A percentile compares a stretch with the other conserved stretches of the same genome.
These are phyloP conservation scores for Terfezia claveryi DNA, from an alignment of 495 filamentous ascomycete species.

Conservation along the genomic window DNA sequence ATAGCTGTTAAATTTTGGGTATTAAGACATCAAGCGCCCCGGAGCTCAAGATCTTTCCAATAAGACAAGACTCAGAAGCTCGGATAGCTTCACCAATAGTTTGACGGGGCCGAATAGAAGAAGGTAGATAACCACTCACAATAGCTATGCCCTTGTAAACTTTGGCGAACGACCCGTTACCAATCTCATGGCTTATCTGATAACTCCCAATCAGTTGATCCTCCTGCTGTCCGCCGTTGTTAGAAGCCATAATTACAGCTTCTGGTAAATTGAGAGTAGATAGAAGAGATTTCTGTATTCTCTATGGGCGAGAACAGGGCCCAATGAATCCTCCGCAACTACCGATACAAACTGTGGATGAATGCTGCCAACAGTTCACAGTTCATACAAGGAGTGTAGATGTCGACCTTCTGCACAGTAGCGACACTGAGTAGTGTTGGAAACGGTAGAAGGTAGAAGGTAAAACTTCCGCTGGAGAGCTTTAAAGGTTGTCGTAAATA, in stretches of 20 bases:
- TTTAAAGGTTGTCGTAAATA: too few relatives aligned
- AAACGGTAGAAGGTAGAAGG: too few relatives aligned
- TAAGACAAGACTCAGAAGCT: not conserved
- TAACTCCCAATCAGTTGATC: conserved; percentile 17
- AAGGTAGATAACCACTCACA: conserved; percentile 4
- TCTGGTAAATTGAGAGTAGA: too few relatives aligned
- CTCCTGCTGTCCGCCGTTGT: conserved; percentile 8
- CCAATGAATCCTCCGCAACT: not conserved
- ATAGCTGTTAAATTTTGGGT: not conserved
- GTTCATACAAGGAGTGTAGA: not conserved
- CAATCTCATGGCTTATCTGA: conserved; percentile 16
- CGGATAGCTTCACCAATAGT: not conserved
- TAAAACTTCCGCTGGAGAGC: too few relatives aligned
- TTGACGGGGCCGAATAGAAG: not conserved
- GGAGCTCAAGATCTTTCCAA: too few relatives aligned
- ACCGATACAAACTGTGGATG: not conserved
- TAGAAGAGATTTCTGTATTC: too few relatives aligned
- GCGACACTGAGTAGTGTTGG: too few relatives aligned
- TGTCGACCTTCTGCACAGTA: not conserved
- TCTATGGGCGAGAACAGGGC: too few relatives aligned
- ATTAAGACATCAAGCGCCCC: too few relatives aligned
- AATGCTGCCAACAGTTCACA: not conserved
- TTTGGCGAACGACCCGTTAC: conserved; percentile 17
- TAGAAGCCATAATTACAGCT: conserved; percentile 10
- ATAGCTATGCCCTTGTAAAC: conserved; percentile 18